These are phyloP conservation scores for Penicillium crystallinum DNA, from an alignment of 495 filamentous ascomycete species.

Conservation along the genomic window DNA sequence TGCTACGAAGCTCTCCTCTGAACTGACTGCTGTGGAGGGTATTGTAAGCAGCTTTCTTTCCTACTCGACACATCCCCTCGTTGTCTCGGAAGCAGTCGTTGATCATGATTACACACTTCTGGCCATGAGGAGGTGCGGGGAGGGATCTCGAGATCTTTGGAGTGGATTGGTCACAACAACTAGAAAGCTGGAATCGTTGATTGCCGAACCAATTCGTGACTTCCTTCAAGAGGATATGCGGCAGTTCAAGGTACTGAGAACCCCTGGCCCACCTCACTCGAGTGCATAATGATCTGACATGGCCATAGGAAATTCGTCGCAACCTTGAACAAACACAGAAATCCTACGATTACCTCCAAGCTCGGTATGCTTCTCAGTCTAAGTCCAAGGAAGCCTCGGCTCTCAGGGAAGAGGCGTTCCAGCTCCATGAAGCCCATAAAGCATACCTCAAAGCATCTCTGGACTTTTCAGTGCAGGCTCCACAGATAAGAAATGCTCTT, in stretches of 20 bases:
- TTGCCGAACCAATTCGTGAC: slow-evolving; percentile 72
- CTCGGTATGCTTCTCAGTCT: slow-evolving; percentile 74
- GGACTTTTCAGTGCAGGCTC: slow-evolving; percentile 85
- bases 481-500: slow-evolving; percentile 71
- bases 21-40: slow-evolving; percentile 64
- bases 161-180: slow-evolving; percentile 61
- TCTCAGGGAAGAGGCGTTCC: slow-evolving; percentile 90
- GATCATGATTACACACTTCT: slow-evolving; percentile 93
- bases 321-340: slow-evolving; percentile 75
- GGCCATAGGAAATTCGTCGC: slow-evolving; percentile 64
- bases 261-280: background rate
- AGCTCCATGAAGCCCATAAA: slow-evolving; percentile 89
- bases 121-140: slow-evolving; percentile 76
- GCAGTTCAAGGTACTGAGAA: slow-evolving; percentile 50
- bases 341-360: slow-evolving; percentile 69
- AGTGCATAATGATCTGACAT: slow-evolving; percentile 23
- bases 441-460: slow-evolving; percentile 85
- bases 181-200: slow-evolving; percentile 66
- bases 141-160: slow-evolving; percentile 85
- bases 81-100: slow-evolving; percentile 71
- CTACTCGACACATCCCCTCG: slow-evolving; percentile 63
- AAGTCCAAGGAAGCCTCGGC: slow-evolving; percentile 92
- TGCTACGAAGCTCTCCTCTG: slow-evolving; percentile 69
- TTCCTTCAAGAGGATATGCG: slow-evolving; percentile 73
- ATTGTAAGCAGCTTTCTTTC: slow-evolving; percentile 67